phyloP scores from a whole-genome alignment of 495 filamentous ascomycete species.

The Penicillium goetzii region DNA sequence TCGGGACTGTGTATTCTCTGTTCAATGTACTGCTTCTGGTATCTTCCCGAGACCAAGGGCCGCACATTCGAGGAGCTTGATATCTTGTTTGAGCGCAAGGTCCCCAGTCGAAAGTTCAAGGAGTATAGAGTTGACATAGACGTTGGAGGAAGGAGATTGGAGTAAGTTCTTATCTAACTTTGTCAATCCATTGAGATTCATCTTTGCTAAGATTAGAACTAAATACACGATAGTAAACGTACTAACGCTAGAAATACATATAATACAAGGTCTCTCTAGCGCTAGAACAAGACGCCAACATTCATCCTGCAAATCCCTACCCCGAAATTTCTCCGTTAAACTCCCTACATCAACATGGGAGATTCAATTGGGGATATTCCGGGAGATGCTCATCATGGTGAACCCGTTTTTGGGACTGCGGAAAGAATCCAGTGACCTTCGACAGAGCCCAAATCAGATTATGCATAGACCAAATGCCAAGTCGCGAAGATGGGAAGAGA shows the following conservation, averaged over 20 bases:
- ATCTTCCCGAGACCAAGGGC: too few relatives aligned
- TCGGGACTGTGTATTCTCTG: too few relatives aligned
- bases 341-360: background rate
- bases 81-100: too few relatives aligned
- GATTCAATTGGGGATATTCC: conserved; percentile 6
- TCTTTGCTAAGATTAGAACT: background rate
- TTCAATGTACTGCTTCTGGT: too few relatives aligned
- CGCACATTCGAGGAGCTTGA: too few relatives aligned
- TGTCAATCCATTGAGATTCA: too few relatives aligned
- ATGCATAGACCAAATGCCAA: conserved; percentile 1
- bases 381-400: background rate
- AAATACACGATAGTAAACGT: background rate
- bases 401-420: background rate
- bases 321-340: background rate
- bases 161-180: too few relatives aligned
- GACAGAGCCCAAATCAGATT: background rate
- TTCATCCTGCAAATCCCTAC: background rate
- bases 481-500: conserved; percentile 5
- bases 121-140: too few relatives aligned
- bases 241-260: background rate
- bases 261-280: background rate
- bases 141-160: too few relatives aligned
- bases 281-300: background rate
- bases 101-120: too few relatives aligned
- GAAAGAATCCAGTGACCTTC: background rate